Conservation (phyloP, 805 yeast species). For the Yamadazyma sp. region DNA sequence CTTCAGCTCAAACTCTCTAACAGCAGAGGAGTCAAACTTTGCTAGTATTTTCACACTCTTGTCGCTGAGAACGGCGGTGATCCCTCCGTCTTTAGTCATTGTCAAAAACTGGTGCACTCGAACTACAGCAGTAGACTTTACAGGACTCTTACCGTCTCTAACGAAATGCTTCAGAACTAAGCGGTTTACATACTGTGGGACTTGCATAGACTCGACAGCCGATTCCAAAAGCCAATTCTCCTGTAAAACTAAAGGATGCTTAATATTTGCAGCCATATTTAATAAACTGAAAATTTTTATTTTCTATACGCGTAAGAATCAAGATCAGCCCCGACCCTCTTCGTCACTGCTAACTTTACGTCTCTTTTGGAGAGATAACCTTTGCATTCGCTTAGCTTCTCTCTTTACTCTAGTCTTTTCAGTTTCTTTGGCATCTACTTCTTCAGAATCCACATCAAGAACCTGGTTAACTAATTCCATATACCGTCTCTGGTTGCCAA, state of each 20-base stretch:
- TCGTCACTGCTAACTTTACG: slow-evolving; percentile 20
- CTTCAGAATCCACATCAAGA: slow-evolving; percentile 28
- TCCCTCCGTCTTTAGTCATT: slow-evolving; percentile 21
- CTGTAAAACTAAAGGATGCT: slow-evolving; percentile 23
- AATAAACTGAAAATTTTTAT: too few relatives aligned
- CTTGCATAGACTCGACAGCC: slow-evolving; percentile 11
- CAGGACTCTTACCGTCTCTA: slow-evolving; percentile 10
- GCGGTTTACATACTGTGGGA: slow-evolving; percentile 12
- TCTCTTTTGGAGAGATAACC: slow-evolving; percentile 25
- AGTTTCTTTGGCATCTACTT: slow-evolving; percentile 21
- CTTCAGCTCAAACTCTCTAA: slow-evolving; percentile 29
- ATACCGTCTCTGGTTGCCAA: slow-evolving; percentile 27
- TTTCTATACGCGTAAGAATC: too few relatives aligned
- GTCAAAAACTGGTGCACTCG: slow-evolving; percentile 28
- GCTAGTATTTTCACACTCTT: slow-evolving; percentile 30
- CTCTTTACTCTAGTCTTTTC: slow-evolving; percentile 31
- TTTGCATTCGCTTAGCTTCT: slow-evolving; percentile 34
- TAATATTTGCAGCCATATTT: slow-evolving; percentile 10
- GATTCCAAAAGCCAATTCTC: slow-evolving; percentile 24
- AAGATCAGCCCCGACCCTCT: too few relatives aligned
- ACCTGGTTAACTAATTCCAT: slow-evolving; percentile 17
- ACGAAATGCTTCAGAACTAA: slow-evolving; percentile 20
- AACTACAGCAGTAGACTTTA: slow-evolving; percentile 23
- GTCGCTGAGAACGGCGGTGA: slow-evolving; percentile 35
- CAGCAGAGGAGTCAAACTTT: slow-evolving; percentile 27